These are phyloP conservation scores for Naegleria lovaniensis DNA, from an alignment of 208 protist genomes.

Conservation along the genomic window DNA sequence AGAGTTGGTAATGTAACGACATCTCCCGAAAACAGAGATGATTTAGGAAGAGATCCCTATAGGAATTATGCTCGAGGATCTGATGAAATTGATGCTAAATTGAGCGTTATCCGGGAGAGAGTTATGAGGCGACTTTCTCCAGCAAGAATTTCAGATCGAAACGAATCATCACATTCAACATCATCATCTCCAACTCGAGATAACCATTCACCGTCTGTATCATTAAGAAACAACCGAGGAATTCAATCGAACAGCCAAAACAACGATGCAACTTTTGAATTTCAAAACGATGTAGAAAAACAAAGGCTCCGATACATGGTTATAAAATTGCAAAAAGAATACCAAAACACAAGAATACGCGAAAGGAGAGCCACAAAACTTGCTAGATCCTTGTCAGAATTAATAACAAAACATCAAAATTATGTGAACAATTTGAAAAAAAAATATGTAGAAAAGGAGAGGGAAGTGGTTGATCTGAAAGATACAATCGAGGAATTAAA, in stretches of 20 bases:
- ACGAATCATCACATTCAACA: not conserved
- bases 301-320: not conserved
- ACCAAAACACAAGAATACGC: constrained; percentile 2
- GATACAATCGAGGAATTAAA: constrained; percentile 22
- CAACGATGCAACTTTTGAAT: not conserved
- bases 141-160: not conserved
- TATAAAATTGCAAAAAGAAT: constrained; percentile 9
- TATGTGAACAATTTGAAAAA: not conserved
- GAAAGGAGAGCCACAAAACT: not conserved
- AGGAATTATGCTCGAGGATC: not conserved
- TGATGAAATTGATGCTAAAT: not conserved
- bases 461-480: not conserved
- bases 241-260: no score
- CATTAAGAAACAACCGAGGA: not conserved
- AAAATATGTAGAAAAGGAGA: not conserved
- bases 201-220: not conserved
- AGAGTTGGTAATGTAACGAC: not conserved
- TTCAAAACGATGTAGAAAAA: not conserved
- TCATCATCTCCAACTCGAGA: not conserved
- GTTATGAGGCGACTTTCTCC: not conserved
- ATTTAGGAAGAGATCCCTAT: not conserved
- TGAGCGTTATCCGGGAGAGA: not conserved
- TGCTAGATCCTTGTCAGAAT: not conserved
- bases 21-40: not conserved
- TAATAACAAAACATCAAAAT: not conserved